Evolutionary conservation across 2,329 filamentous ascomycete genomes (phyloP), one percentile per base, ranked within the genome.

Genomic region (Ceratocystis lukuohia): DNA sequence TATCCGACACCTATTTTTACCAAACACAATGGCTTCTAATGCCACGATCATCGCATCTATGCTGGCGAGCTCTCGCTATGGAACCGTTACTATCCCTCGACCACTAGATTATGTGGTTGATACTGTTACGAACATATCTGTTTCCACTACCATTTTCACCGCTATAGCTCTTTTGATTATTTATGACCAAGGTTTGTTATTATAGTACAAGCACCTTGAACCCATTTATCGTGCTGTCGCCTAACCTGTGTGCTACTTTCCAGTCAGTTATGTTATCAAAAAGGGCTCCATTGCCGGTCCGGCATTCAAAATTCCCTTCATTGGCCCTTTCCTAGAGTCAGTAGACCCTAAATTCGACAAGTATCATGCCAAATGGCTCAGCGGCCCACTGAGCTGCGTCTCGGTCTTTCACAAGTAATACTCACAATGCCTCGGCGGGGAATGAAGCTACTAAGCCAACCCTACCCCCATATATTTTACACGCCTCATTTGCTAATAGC

Each of bases 381-480:
- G 91, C 73, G 94, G 89, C 61, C 87, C 89, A 61, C 81, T 99
- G 71, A 96, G 92, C 81, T 99, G 94, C 74, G 94, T 99, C 69
- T 96, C 92, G 1, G 91, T 99, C 72, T 99, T 99, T 80, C 94
- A 99, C 85, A 99, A 97, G 91, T 96, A 84, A 71, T 15, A 41
- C 37, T 41, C 10, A 12, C 10, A 41, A 41, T 4, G 10, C 37
- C 12, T 15, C 12, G 37, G 37, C 12, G 37, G 37, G 37, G 37
- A 41, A 41, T 41, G 37, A 41, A 15, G 37, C 10, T 41, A 41
- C 12, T 41, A 12, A 12, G 37, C 37, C 37, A 41, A 15, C 48
- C 7, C 20, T n/a, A 4, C 46, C 48, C 15, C n/a, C 48, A 22
- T 20, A 3, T 53, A 3, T 53, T 53, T 10, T 53, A 25, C 15